A percentile compares a stretch with the other conserved stretches of the same genome.
These are phyloP conservation scores for Kwoniella pini DNA, from an alignment of 768 basidiomycete genomes.

Conservation along the genomic window DNA sequence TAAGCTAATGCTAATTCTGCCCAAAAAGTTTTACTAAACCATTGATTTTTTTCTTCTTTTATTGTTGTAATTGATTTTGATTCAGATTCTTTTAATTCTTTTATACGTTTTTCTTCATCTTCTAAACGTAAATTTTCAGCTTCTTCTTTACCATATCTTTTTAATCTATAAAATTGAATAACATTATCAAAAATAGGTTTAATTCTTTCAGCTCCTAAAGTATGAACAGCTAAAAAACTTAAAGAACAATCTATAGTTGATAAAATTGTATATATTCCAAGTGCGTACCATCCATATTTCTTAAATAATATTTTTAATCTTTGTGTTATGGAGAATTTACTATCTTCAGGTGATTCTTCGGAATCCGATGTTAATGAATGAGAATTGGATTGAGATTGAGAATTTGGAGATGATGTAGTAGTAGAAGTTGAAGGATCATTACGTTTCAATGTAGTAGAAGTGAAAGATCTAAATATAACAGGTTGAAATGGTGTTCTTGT, in stretches of 20 bases:
- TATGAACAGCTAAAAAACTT: conserved; percentile 78
- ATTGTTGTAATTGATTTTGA: background rate
- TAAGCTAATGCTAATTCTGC: conserved; percentile 93
- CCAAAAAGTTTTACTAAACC: conserved; percentile 67
- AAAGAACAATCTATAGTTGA: conserved; percentile 77
- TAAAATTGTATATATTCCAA: conserved; percentile 81
- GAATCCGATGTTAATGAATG: no score
- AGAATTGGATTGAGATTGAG: no score
- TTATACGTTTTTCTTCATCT: conserved; percentile 30
- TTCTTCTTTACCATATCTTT: conserved; percentile 36
- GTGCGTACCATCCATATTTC: conserved; percentile 92
- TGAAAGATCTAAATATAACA: no score
- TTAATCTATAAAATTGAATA: conserved; percentile 48
- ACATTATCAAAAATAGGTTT: conserved; percentile 61
- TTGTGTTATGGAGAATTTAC: conserved; percentile 25
- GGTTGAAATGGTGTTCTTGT: no score
- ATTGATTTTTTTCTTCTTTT: conserved; percentile 13
- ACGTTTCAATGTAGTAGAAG: no score
- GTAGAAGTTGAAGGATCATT: no score
- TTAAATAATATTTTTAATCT: conserved; percentile 65
- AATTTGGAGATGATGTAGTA: no score
- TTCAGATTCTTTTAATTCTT: conserved; percentile 6
- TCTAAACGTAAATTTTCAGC: conserved; percentile 20
- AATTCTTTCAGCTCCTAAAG: conserved; percentile 89
- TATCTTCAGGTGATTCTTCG: conserved; percentile 11